A percentile compares a stretch with the other conserved stretches of the same genome.
phyloP scores from a whole-genome alignment of 1,139 yeast genomes.

The Suhomyces guaymorum region DNA sequence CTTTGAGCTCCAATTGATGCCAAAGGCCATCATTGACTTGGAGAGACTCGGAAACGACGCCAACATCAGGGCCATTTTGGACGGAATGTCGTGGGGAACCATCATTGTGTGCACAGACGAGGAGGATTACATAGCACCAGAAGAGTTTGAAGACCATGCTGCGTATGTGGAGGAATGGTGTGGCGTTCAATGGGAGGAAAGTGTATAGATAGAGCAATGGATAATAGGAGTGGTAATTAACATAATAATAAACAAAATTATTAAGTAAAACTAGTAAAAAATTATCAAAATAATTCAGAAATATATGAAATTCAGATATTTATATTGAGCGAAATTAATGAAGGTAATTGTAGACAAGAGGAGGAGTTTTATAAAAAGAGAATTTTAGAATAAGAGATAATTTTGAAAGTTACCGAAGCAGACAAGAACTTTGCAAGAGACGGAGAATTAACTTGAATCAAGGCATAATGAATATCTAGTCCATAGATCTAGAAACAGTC shows the following conservation, averaged over 20 bases:
- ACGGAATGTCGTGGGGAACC: slow-evolving; percentile 98
- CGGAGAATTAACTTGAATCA: too few species aligned
- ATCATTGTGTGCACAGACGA: slow-evolving; percentile 79
- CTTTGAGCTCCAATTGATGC: slow-evolving; percentile 92
- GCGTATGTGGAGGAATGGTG: slow-evolving; percentile 90
- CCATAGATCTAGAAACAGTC: too few species aligned
- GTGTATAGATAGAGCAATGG: slow-evolving; percentile 23
- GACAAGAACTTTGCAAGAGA: too few species aligned
- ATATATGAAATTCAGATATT: too few species aligned
- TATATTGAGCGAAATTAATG: too few species aligned
- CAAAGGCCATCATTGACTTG: slow-evolving; percentile 81
- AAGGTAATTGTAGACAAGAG: too few species aligned
- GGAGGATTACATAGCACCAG: slow-evolving; percentile 64
- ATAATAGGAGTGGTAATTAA: background rate
- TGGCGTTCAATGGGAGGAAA: slow-evolving; percentile 94
- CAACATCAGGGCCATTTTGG: slow-evolving; percentile 44
- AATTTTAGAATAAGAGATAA: too few species aligned
- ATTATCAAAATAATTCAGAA: too few species aligned
- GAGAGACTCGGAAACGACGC: slow-evolving; percentile 49
- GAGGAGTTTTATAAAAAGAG: too few species aligned
- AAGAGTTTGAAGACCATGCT: slow-evolving; percentile 55
- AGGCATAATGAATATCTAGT: too few species aligned
- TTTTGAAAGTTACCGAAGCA: too few species aligned
- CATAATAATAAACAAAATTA: background rate
- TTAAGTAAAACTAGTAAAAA: too few species aligned